phyloP scores from a whole-genome alignment of 2,329 filamentous ascomycete genomes.

The Fusarium vanettenii region DNA sequence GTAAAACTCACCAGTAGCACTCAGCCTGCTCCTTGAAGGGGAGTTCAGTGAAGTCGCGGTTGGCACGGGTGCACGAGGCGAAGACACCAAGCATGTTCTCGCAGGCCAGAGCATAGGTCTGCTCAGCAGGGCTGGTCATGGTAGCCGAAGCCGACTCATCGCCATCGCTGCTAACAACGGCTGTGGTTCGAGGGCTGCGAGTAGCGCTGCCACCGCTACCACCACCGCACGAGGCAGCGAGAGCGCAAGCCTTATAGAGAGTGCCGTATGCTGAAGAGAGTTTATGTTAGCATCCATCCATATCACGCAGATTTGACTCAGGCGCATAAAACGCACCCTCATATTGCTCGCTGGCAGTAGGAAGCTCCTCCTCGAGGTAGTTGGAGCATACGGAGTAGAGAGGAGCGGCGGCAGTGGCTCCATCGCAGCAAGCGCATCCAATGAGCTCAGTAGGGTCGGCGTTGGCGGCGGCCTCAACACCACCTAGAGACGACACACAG shows the following conservation, averaged over 20 bases:
- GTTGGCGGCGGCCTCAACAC: constrained; percentile 34
- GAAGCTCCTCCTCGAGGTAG: constrained; percentile 42
- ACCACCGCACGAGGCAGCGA: constrained; percentile 18
- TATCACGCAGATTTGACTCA: no score
- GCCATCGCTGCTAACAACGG: neutral
- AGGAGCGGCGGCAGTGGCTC: constrained; percentile 32
- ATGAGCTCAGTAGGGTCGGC: constrained; percentile 39
- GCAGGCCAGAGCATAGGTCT: constrained; percentile 42
- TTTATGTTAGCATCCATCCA: constrained; percentile 16
- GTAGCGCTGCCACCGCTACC: constrained; percentile 1
- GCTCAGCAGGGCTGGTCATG: constrained; percentile 27
- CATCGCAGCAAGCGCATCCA: constrained; percentile 46
- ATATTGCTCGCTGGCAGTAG: constrained; percentile 35
- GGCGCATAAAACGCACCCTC: constrained; percentile 35
- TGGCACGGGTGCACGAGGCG: constrained; percentile 39
- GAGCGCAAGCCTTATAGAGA: constrained; percentile 41
- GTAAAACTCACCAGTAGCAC: constrained; percentile 47
- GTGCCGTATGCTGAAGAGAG: constrained; percentile 38
- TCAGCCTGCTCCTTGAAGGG: constrained; percentile 44
- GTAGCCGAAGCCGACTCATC: constrained; percentile 1
- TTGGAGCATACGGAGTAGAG: constrained; percentile 45
- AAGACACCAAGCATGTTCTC: constrained; percentile 43
- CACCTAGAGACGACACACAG: constrained; percentile 42
- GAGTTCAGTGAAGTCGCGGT: constrained; percentile 41
- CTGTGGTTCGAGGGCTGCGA: constrained; percentile 5